phyloP scores from a whole-genome alignment of 2,329 filamentous ascomycete genomes.

The Aureobasidium sp. region DNA sequence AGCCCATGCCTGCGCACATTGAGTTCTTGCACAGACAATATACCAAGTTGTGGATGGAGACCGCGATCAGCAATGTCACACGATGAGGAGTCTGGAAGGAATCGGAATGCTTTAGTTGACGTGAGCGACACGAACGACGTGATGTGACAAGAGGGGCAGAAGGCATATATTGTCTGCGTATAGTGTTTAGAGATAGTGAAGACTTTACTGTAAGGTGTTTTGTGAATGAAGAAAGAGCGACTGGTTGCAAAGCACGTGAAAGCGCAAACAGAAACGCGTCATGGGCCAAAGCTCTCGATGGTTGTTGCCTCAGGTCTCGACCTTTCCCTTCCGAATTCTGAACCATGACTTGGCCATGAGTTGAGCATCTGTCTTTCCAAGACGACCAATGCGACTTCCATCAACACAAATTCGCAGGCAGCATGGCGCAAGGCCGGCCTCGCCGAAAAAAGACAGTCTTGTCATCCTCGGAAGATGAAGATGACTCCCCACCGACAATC shows the following conservation, averaged over 20 bases:
- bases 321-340: not conserved
- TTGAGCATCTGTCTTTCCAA: not conserved
- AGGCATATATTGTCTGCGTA: not conserved
- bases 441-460: constrained; percentile 24
- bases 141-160: not conserved
- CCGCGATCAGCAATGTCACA: constrained; percentile 37
- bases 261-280: constrained; percentile 7
- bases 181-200: not conserved
- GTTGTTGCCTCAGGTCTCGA: not conserved
- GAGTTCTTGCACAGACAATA: constrained; percentile 50
- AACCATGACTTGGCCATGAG: not conserved
- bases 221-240: not conserved
- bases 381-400: constrained; percentile 3
- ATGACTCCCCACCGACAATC: not conserved
- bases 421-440: constrained; percentile 27
- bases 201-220: no score
- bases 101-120: not conserved
- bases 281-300: not conserved
- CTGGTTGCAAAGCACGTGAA: not conserved
- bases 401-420: constrained; percentile 12
- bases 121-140: not conserved
- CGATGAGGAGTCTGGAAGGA: constrained; percentile 17
- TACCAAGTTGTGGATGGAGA: constrained; percentile 52
- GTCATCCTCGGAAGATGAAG: constrained; percentile 25
- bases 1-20: constrained; percentile 42